phyloP scores from a whole-genome alignment of 495 filamentous ascomycete species.

The Penicillium macrosclerotiorum region DNA sequence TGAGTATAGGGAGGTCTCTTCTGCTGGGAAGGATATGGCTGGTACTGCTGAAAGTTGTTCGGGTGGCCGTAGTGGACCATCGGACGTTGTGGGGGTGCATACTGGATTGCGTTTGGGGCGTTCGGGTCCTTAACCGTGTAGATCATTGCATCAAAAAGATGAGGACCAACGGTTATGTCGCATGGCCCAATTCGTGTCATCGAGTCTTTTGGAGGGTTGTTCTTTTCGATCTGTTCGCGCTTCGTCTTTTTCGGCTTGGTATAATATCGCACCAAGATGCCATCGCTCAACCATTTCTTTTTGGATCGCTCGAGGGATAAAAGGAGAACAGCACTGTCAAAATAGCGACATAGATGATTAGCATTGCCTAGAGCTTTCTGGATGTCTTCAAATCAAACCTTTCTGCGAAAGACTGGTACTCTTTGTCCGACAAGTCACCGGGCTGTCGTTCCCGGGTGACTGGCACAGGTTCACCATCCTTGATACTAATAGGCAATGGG shows the following conservation, averaged over 20 bases:
- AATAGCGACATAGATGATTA: neutral
- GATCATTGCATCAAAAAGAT: slow-evolving; percentile 83
- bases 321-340: slow-evolving; percentile 72
- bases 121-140: slow-evolving; percentile 77
- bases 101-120: slow-evolving; percentile 47
- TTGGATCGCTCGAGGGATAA: slow-evolving; percentile 82
- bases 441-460: slow-evolving; percentile 68
- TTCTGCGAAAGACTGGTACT: slow-evolving; percentile 81
- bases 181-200: slow-evolving; percentile 82
- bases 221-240: slow-evolving; percentile 63
- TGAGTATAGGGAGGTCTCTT: slow-evolving; percentile 33
- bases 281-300: slow-evolving; percentile 82
- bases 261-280: slow-evolving; percentile 92
- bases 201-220: slow-evolving; percentile 81
- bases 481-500: slow-evolving; percentile 61
- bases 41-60: slow-evolving; percentile 49
- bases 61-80: slow-evolving; percentile 71
- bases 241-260: slow-evolving; percentile 83
- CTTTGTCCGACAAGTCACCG: slow-evolving; percentile 57
- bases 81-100: slow-evolving; percentile 51
- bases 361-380: neutral
- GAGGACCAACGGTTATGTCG: slow-evolving; percentile 83
- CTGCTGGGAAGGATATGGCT: slow-evolving; percentile 45
- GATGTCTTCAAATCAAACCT: slow-evolving; percentile 52
- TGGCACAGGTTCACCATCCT: slow-evolving; percentile 70